phyloP scores from a whole-genome alignment of 140 eudicot species.

The Stevia rebaudiana region DNA sequence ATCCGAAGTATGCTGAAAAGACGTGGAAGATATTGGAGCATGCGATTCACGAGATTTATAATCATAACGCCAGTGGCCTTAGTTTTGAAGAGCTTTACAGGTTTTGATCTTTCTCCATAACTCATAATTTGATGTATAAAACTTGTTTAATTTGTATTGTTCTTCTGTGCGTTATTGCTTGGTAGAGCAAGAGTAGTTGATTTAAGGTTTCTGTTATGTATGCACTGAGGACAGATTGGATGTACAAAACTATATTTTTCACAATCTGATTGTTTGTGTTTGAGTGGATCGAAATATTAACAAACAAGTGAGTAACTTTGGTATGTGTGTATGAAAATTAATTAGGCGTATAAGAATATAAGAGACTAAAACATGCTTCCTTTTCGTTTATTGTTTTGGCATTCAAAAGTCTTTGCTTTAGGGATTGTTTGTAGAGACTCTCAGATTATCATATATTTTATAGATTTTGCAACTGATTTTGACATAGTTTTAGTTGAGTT shows the following conservation, averaged over 20 bases:
- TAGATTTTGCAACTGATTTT: too few species aligned
- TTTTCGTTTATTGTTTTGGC: background rate
- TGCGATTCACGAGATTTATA: slow-evolving; percentile 49
- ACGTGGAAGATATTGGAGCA: slow-evolving; percentile 58
- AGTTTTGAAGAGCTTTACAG: slow-evolving; percentile 76
- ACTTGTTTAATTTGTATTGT: background rate
- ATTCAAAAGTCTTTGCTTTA: background rate
- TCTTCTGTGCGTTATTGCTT: background rate
- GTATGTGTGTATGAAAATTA: background rate
- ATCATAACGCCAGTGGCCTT: slow-evolving; percentile 68
- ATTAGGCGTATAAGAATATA: background rate
- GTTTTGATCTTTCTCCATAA: slow-evolving; percentile 18
- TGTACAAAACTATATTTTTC: background rate
- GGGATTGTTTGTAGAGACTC: background rate
- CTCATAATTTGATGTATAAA: background rate
- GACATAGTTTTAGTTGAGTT: too few species aligned
- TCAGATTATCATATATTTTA: background rate
- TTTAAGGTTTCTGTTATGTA: background rate
- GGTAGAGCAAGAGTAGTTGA: background rate
- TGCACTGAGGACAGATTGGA: background rate
- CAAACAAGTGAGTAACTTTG: too few species aligned
- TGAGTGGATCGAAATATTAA: background rate
- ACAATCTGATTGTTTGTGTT: slow-evolving; percentile 3
- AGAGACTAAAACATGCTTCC: background rate
- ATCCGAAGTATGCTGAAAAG: background rate